A percentile compares a stretch with the other conserved stretches of the same genome.
phyloP scores from a whole-genome alignment of 495 filamentous ascomycete species.

The Letharia lupina region DNA sequence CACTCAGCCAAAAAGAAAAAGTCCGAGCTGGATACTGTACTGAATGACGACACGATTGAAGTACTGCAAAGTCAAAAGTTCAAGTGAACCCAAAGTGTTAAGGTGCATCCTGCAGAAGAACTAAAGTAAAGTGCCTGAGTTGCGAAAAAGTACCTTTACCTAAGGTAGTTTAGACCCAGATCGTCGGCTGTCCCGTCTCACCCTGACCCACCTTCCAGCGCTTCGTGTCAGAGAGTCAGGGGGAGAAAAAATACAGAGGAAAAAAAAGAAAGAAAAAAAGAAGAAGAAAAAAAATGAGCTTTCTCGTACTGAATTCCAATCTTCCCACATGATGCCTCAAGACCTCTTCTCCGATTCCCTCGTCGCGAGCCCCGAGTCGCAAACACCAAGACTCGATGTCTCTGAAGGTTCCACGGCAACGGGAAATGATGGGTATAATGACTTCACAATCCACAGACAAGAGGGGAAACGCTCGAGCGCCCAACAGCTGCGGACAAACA shows the following conservation, averaged over 20 bases:
- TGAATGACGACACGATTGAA: neutral
- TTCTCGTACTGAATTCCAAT: neutral
- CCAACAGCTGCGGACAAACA: conserved; percentile 1
- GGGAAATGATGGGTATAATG: conserved; percentile 14
- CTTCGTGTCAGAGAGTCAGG: too few species aligned
- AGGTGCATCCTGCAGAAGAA: neutral
- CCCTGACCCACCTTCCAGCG: neutral
- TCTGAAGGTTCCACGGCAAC: conserved; percentile 3
- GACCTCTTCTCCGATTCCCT: conserved; percentile 26
- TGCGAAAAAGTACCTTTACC: neutral
- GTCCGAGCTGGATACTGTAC: neutral
- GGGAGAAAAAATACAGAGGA: too few species aligned
- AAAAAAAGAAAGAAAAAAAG: too few species aligned
- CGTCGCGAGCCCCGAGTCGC: conserved; percentile 25
- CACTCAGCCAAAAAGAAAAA: too few species aligned
- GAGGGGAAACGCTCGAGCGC: conserved; percentile 11
- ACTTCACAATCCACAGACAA: conserved; percentile 23
- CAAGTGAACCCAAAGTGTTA: neutral
- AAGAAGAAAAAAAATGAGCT: too few species aligned
- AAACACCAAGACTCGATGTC: conserved; percentile 18
- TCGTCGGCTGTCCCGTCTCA: neutral
- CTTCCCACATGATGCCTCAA: conserved; percentile 29
- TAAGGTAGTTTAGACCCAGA: neutral
- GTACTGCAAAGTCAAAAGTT: too few species aligned
- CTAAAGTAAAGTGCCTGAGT: neutral